These are phyloP conservation scores for Blastomyces percursus DNA, from an alignment of 2,329 filamentous ascomycete species.

Conservation along the genomic window DNA sequence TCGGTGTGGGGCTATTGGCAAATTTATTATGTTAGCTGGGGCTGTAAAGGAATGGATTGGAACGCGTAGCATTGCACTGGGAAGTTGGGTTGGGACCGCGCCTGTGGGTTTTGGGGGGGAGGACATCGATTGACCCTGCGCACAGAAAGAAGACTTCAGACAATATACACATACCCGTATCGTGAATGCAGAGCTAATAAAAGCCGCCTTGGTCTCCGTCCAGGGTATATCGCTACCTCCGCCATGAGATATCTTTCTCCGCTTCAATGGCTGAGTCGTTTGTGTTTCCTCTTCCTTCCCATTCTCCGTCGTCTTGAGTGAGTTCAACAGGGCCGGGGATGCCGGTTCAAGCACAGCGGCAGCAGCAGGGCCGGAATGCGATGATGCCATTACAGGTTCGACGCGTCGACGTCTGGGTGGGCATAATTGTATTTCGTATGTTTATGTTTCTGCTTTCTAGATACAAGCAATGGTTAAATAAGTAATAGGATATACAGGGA, in stretches of 20 bases:
- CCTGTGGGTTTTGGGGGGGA: no score
- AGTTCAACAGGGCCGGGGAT: slow-evolving; percentile 25
- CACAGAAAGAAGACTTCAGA: not conserved
- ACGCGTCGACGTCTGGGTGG: slow-evolving; percentile 18
- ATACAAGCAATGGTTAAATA: not conserved
- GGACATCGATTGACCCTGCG: not conserved
- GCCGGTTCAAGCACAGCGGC: slow-evolving; percentile 24
- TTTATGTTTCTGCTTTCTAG: not conserved
- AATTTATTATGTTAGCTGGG: not conserved
- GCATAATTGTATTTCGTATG: not conserved
- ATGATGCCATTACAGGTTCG: slow-evolving; percentile 27
- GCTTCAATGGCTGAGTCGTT: slow-evolving; percentile 13
- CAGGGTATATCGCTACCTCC: slow-evolving; percentile 5
- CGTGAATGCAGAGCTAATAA: slow-evolving; percentile 16
- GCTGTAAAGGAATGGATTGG: no score
- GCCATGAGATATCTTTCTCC: slow-evolving; percentile 23
- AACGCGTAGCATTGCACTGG: no score
- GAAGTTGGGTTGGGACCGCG: no score
- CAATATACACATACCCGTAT: slow-evolving; percentile 24
- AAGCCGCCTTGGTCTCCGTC: slow-evolving; percentile 1
- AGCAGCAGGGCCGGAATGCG: slow-evolving; percentile 20
- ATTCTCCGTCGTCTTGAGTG: slow-evolving; percentile 5
- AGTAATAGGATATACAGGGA: not conserved
- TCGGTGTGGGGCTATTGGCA: slow-evolving; percentile 24
- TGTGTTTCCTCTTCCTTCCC: not conserved